Conservation (phyloP, 2,329 filamentous ascomycete genomes). For the Alternaria dauci region DNA sequence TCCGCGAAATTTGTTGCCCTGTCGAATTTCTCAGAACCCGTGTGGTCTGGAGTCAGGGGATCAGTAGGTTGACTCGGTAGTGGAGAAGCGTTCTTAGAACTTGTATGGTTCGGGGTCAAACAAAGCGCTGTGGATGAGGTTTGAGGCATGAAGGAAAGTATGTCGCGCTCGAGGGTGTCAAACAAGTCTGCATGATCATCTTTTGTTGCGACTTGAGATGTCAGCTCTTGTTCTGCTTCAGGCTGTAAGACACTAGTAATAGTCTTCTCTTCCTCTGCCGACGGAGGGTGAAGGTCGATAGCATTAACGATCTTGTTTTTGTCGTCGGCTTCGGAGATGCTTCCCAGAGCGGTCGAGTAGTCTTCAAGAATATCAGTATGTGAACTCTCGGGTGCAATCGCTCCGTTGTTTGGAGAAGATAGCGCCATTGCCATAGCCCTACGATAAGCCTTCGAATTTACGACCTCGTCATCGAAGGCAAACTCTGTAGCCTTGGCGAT, state of each 20-base stretch:
- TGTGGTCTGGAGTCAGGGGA: neutral
- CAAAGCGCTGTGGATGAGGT: constrained; percentile 17
- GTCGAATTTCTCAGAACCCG: constrained; percentile 7
- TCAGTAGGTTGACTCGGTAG: neutral
- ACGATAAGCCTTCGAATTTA: constrained; percentile 45
- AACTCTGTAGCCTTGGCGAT: constrained; percentile 38
- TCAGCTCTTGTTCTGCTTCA: neutral
- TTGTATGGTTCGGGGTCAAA: neutral
- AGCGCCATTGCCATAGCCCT: constrained; percentile 42
- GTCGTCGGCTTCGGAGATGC: neutral
- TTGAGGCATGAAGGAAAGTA: constrained; percentile 28
- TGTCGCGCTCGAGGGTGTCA: constrained; percentile 26
- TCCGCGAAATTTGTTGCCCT: constrained; percentile 12
- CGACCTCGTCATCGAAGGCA: constrained; percentile 43
- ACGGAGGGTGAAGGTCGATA: neutral
- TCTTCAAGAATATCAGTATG: constrained; percentile 18
- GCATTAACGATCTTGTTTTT: neutral
- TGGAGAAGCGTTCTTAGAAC: neutral
- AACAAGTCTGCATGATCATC: constrained; percentile 16
- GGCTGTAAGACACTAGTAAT: neutral
- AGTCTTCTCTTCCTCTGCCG: neutral
- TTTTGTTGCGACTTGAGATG: neutral
- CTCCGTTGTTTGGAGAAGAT: constrained; percentile 17
- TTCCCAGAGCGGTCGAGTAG: constrained; percentile 13
- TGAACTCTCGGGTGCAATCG: neutral